Base-by-base conservation (phyloP, 768 basidiomycete genomes). In the Coprinopsis marcescibilis region DNA sequence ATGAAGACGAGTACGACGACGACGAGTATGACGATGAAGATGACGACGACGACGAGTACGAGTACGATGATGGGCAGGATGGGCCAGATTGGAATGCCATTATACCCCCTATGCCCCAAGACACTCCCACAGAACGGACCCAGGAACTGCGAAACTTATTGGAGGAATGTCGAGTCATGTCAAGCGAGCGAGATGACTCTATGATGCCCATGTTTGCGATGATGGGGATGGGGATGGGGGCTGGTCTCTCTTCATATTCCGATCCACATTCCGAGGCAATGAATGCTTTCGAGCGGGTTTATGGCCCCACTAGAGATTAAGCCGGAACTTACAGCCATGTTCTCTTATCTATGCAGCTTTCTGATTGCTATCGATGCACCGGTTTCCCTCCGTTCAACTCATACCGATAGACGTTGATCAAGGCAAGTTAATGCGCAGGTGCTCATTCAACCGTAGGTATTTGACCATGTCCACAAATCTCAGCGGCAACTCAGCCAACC, bases 81-180 rank as follows among this genome's bases (percentile, higher is more conserved):
- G 58, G 23, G 62, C 63, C 37, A 47, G 26, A 2, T 17, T 15
- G 17, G 47, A 40, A 6, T 58, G 40, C 49, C 55, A 38, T n/a
- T 49, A 58, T 15, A 35, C 63, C 65, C 11, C 64, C 61, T 21
- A 54, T 58, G 40, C 59, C 61, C 4, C 58, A 54, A 23, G 60
- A 56, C 12, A 56, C 57, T 32, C 45, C 21, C 17, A 25, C 47
- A 15, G 59, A 57, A 15, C 62, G 59, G 4, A 45, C 78, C 21
- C 58, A 58, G 25, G 75, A 79, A 56, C 53, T 85, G 47, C 73
- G 80, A 38, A 69, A 74, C 47, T 55, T 86, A 34, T 53, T 84
- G 48, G 71, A 72, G 41, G 79, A 83, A 57, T 81, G 81, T 48
- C 66, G 72, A 33, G 68, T 65, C 49, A 81, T 77, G 75, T 68